phyloP scores from a whole-genome alignment of 2,329 filamentous ascomycete species.

The Endocalyx cinctus region DNA sequence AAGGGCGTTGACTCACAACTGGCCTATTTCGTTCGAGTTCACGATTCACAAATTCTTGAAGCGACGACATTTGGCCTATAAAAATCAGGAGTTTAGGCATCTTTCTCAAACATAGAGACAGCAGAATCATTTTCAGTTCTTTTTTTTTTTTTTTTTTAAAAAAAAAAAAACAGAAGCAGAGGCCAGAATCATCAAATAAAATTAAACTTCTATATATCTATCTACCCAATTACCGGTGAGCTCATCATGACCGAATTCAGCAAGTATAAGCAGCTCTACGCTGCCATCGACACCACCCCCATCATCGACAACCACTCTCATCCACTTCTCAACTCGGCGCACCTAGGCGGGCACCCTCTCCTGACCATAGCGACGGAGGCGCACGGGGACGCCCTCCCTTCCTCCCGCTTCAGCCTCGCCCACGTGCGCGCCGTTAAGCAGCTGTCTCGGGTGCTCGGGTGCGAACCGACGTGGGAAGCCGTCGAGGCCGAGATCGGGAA shows the following conservation, averaged over 20 bases:
- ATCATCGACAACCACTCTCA: conserved; percentile 73
- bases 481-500: conserved; percentile 41
- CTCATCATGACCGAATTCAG: not conserved
- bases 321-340: conserved; percentile 54
- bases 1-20: no score
- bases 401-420: conserved; percentile 58
- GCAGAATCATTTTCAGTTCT: no score
- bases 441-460: conserved; percentile 60
- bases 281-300: conserved; percentile 49
- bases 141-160: no score
- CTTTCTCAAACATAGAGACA: no score
- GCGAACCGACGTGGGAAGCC: conserved; percentile 57
- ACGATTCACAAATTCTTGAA: no score
- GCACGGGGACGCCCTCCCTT: conserved; percentile 59
- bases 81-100: no score
- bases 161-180: no score
- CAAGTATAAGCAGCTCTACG: conserved; percentile 11
- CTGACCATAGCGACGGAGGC: conserved; percentile 69
- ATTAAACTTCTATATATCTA: no score
- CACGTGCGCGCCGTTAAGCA: conserved; percentile 68
- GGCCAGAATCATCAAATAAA: no score
- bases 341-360: conserved; percentile 43
- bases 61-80: no score
- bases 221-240: no score
- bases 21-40: no score